Evolutionary conservation across 1,284 basidiomycete genomes (phyloP).

Genomic region (Microbotryum saponariae): DNA sequence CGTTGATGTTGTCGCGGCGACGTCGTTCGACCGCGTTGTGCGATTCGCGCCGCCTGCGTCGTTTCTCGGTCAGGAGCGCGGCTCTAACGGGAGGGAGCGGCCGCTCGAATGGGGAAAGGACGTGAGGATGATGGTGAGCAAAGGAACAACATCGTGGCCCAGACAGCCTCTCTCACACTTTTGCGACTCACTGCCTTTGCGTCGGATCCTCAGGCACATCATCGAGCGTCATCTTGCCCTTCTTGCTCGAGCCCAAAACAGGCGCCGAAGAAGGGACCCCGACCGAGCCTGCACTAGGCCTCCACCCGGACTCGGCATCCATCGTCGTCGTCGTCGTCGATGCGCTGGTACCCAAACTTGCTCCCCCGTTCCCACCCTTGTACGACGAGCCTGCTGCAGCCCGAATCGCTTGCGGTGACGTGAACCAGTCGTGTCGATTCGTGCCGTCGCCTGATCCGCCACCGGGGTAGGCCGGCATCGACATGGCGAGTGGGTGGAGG

Average conservation of each 20-base stretch:
- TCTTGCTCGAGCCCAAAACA: constrained; percentile 4
- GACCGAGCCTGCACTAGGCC: background rate
- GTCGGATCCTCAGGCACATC: constrained; percentile 26
- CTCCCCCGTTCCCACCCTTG: background rate
- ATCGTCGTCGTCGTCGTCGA: background rate
- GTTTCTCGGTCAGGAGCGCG: constrained; percentile 52
- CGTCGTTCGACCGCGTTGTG: constrained; percentile 87
- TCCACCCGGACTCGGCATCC: constrained; percentile 4
- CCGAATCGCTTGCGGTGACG: background rate
- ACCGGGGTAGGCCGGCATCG: constrained; percentile 3
- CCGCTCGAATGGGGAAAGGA: background rate
- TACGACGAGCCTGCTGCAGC: background rate
- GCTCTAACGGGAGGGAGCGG: background rate
- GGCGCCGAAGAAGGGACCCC: constrained; percentile 3
- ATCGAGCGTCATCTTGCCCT: constrained; percentile 16
- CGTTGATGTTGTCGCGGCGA: constrained; percentile 83
- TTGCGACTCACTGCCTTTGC: constrained; percentile 12
- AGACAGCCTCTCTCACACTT: background rate
- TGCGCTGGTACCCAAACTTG: background rate
- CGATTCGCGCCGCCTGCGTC: constrained; percentile 66
- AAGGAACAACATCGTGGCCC: background rate
- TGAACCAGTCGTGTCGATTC: background rate
- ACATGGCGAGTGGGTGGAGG: constrained; percentile 5
- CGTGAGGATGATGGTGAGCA: background rate
- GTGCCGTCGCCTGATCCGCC: background rate